Conservation (phyloP, 371 early-diverging fungal genomes). For the Blakeslea trispora region DNA sequence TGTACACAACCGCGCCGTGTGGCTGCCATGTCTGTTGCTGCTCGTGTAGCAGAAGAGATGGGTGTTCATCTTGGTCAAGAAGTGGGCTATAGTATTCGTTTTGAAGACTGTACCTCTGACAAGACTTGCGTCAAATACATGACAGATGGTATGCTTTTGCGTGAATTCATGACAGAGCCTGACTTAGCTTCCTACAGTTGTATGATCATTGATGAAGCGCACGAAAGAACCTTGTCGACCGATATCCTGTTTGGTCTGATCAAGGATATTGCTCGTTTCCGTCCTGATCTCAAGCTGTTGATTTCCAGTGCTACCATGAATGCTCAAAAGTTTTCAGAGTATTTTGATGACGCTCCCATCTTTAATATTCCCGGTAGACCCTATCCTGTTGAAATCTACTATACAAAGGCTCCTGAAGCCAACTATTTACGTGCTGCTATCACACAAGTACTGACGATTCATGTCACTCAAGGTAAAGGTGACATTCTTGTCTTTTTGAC, state of each 20-base stretch:
- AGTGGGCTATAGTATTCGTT: slow-evolving; percentile 98
- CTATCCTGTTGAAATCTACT: slow-evolving; percentile 93
- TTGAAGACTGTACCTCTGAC: slow-evolving; percentile 97
- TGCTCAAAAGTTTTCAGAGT: slow-evolving; percentile 93
- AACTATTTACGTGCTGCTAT: slow-evolving; percentile 97
- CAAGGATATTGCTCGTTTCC: slow-evolving; percentile 93
- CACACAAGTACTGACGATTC: slow-evolving; percentile 94
- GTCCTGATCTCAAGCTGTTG: slow-evolving; percentile 92
- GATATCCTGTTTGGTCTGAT: slow-evolving; percentile 98
- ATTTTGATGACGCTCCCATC: slow-evolving; percentile 96
- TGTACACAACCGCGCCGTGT: slow-evolving; percentile 99
- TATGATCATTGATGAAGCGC: slow-evolving; percentile 99
- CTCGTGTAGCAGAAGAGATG: slow-evolving; percentile 96
- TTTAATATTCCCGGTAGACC: slow-evolving; percentile 94
- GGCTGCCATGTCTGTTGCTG: slow-evolving; percentile 98
- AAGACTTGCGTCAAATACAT: slow-evolving; percentile 96
- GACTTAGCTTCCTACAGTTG: slow-evolving; percentile 89
- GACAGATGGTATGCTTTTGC: slow-evolving; percentile 99
- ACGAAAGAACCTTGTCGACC: slow-evolving; percentile 98
- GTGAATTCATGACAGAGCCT: slow-evolving; percentile 98
- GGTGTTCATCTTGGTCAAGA: slow-evolving; percentile 90
- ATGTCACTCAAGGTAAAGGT: slow-evolving; percentile 87
- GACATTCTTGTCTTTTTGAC: slow-evolving; percentile 99
- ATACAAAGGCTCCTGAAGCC: slow-evolving; percentile 95
- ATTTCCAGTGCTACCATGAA: slow-evolving; percentile 99